phyloP scores from a whole-genome alignment of 2,329 filamentous ascomycete genomes.

The Aspergillus niger region DNA sequence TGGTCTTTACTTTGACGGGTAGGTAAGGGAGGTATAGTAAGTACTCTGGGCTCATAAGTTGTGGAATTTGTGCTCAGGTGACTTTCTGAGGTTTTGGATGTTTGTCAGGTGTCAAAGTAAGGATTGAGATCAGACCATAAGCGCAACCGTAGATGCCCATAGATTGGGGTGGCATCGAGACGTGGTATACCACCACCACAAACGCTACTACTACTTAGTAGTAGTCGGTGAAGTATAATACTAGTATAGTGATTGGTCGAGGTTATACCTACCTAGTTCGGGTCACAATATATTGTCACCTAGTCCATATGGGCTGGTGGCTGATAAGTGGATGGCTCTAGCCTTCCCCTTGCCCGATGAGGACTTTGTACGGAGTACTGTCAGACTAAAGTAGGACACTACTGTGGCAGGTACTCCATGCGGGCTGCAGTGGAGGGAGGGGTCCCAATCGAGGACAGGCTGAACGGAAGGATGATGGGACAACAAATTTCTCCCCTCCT shows the following conservation, averaged over 20 bases:
- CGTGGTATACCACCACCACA: not conserved
- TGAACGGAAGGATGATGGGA: constrained; percentile 1
- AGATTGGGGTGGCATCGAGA: too few species aligned
- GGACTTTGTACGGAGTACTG: not conserved
- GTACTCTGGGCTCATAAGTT: too few species aligned
- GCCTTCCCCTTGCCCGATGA: not conserved
- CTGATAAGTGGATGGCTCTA: not conserved
- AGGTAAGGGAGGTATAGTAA: too few species aligned
- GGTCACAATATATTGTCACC: not conserved
- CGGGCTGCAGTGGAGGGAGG: not conserved
- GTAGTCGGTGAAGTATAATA: not conserved
- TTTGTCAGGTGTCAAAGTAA: too few species aligned
- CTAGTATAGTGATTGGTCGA: not conserved
- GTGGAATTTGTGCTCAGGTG: too few species aligned
- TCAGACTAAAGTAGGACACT: not conserved
- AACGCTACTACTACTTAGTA: too few species aligned
- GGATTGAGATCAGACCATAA: too few species aligned
- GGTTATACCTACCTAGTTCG: not conserved
- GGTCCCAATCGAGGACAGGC: not conserved
- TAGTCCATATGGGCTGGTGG: not conserved
- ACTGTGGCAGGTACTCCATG: not conserved
- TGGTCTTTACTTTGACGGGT: too few species aligned
- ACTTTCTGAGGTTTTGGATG: too few species aligned
- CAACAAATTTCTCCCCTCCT: constrained; percentile 3
- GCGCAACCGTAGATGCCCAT: not conserved